phyloP scores from a whole-genome alignment of 352 stramenopile genomes.

The Phytophthora kernoviae region DNA sequence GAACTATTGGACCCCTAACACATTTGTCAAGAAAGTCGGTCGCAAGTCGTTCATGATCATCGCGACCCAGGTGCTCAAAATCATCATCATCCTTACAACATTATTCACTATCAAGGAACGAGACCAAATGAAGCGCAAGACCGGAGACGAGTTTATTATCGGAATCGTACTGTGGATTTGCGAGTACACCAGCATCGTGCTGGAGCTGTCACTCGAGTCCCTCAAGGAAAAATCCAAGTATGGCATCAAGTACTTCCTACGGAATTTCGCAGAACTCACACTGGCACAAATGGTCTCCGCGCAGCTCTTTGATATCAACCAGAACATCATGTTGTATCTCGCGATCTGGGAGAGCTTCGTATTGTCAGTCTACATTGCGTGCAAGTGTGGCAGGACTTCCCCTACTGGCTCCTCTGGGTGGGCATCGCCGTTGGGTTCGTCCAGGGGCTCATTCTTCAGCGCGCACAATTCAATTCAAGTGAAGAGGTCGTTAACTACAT shows the following conservation, averaged over 20 bases:
- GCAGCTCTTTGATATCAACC: not conserved
- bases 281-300: not conserved
- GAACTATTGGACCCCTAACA: not conserved
- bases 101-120: not conserved
- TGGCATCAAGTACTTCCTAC: not conserved
- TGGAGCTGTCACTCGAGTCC: not conserved
- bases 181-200: not conserved
- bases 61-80: not conserved
- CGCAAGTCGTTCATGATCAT: not conserved
- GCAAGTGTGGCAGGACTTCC: not conserved
- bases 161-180: not conserved
- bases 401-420: not conserved
- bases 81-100: not conserved
- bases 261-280: not conserved
- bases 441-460: not conserved
- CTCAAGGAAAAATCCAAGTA: not conserved
- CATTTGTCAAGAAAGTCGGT: not conserved
- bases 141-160: not conserved
- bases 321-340: not conserved
- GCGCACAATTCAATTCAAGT: not conserved
- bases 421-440: not conserved
- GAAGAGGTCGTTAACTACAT: not conserved
- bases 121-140: not conserved
- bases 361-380: not conserved
- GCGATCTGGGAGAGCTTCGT: not conserved